phyloP scores from a whole-genome alignment of 352 stramenopile genomes.

The Globisporangium uncinulatum region DNA sequence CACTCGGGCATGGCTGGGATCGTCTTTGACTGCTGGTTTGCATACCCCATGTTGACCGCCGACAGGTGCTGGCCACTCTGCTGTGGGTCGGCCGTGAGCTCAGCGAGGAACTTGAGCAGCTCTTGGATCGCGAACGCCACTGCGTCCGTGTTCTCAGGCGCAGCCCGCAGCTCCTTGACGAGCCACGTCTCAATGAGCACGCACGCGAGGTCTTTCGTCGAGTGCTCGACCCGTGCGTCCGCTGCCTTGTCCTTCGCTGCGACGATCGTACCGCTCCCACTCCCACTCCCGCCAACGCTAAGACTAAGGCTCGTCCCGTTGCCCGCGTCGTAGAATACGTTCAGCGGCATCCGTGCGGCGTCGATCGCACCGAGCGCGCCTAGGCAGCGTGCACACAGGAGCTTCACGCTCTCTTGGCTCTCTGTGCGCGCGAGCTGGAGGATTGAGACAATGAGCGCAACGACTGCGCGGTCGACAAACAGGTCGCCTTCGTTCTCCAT shows the following conservation, averaged over 20 bases:
- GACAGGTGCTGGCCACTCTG: slow-evolving; percentile 50
- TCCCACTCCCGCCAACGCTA: slow-evolving; percentile 1
- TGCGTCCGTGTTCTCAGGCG: slow-evolving; percentile 76
- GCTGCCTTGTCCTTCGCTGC: slow-evolving; percentile 30
- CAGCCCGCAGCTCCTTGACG: slow-evolving; percentile 79
- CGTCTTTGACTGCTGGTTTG: slow-evolving; percentile 12
- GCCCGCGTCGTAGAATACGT: slow-evolving; percentile 47
- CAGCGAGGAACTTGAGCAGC: slow-evolving; percentile 72
- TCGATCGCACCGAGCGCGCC: slow-evolving; percentile 79
- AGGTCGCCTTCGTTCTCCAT: slow-evolving; percentile 70
- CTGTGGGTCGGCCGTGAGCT: slow-evolving; percentile 68
- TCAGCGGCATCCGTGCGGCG: slow-evolving; percentile 62
- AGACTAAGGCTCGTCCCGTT: slow-evolving; percentile 1
- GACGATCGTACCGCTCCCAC: slow-evolving; percentile 3
- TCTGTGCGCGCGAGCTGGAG: slow-evolving; percentile 63
- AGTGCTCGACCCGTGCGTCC: slow-evolving; percentile 45
- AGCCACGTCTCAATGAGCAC: slow-evolving; percentile 79
- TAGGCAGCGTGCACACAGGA: slow-evolving; percentile 68
- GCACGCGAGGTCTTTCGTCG: slow-evolving; percentile 76
- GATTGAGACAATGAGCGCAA: slow-evolving; percentile 58
- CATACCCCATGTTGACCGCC: slow-evolving; percentile 1
- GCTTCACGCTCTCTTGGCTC: slow-evolving; percentile 53
- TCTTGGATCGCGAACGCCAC: slow-evolving; percentile 85
- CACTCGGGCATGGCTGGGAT: slow-evolving; percentile 61
- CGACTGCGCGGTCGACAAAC: slow-evolving; percentile 52